These are phyloP conservation scores for Brassica juncea DNA, from an alignment of 345 rosid genomes.

Conservation along the genomic window DNA sequence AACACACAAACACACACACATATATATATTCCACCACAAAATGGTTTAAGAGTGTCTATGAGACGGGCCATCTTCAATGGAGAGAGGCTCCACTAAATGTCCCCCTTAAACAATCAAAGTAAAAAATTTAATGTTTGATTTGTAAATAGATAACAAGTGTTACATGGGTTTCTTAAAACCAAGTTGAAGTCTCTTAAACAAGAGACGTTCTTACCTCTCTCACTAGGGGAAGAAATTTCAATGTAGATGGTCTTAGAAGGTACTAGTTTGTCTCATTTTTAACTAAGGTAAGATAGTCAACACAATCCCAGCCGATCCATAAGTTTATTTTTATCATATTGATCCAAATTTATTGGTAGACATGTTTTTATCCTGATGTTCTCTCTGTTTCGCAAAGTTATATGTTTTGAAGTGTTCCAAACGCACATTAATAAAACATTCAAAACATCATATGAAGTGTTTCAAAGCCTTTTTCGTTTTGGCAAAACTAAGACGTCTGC, in stretches of 20 bases:
- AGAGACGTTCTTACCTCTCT: too few species aligned
- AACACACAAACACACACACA: not conserved
- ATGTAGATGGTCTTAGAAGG: not conserved
- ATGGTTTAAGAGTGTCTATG: not conserved
- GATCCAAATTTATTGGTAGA: constrained; percentile 8
- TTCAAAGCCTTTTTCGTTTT: not conserved
- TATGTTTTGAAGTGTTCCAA: not conserved
- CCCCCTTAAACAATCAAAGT: too few species aligned
- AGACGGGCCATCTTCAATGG: not conserved
- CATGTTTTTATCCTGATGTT: not conserved
- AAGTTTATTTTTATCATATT: not conserved
- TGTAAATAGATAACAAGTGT: too few species aligned
- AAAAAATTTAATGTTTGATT: too few species aligned
- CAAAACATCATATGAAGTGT: not conserved
- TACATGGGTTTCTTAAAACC: too few species aligned
- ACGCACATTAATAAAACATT: not conserved
- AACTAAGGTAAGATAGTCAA: not conserved
- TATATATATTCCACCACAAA: not conserved
- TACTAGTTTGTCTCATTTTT: not conserved
- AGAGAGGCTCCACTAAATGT: too few species aligned
- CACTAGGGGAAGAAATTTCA: too few species aligned
- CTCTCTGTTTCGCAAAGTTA: not conserved
- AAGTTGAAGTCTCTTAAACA: too few species aligned
- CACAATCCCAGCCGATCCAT: not conserved
- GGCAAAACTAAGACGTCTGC: not conserved